These are phyloP conservation scores for Backusella mclennaniae DNA, from an alignment of 192 early-diverging fungal genomes.

Conservation along the genomic window DNA sequence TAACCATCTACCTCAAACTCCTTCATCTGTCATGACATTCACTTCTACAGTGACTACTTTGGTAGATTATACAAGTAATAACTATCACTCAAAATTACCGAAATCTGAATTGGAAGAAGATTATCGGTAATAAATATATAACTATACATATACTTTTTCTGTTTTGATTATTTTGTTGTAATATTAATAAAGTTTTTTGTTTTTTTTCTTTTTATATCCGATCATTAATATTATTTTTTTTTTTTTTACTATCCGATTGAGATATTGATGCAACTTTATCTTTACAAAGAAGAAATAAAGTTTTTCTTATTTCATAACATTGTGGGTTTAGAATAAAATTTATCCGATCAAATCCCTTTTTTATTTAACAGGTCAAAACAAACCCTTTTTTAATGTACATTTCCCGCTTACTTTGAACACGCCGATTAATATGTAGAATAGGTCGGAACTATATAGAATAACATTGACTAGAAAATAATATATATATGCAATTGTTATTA, in stretches of 20 bases:
- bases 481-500: neutral
- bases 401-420: neutral
- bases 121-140: slow-evolving; percentile 1
- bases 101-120: neutral
- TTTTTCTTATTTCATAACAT: neutral
- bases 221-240: neutral
- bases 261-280: neutral
- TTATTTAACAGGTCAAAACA: neutral
- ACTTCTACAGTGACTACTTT: slow-evolving; percentile 21
- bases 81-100: neutral
- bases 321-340: slow-evolving; percentile 1
- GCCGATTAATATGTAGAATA: neutral
- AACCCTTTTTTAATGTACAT: neutral
- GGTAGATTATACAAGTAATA: slow-evolving; percentile 12
- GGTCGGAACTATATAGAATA: neutral
- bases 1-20: slow-evolving; percentile 7
- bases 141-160: neutral
- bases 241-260: neutral
- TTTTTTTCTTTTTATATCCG: neutral
- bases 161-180: neutral
- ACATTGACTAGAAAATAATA: neutral
- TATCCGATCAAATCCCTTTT: neutral
- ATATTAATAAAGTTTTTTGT: slow-evolving; percentile 4
- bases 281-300: neutral
- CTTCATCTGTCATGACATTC: slow-evolving; percentile 22